Percentiles rank a stretch among this genome's conserved stretches.
phyloP scores from a whole-genome alignment of 257 asterid species.

The Mentha longifolia region DNA sequence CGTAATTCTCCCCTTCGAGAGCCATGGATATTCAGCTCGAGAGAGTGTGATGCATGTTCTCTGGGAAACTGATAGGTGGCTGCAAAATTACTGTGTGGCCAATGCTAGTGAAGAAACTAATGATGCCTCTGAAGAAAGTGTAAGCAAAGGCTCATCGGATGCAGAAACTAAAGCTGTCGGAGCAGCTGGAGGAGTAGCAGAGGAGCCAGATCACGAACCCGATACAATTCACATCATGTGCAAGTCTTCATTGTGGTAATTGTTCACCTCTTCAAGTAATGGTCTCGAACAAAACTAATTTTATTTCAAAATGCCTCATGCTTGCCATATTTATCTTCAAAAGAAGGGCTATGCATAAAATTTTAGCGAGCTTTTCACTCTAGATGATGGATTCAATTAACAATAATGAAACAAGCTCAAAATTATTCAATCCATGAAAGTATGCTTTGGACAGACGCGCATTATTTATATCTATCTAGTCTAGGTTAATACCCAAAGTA shows the following conservation, averaged over 20 bases:
- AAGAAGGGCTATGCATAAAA: too few relatives aligned
- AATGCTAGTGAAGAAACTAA: constrained; percentile 44
- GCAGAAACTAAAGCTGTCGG: constrained; percentile 59
- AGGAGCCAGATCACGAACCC: constrained; percentile 48
- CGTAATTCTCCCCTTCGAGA: constrained; percentile 90
- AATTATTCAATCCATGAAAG: too few relatives aligned
- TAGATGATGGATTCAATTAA: too few relatives aligned
- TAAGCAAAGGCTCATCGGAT: constrained; percentile 33
- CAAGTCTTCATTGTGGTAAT: constrained; percentile 79
- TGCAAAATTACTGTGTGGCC: constrained; percentile 65
- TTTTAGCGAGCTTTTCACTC: too few relatives aligned
- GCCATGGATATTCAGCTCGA: constrained; percentile 93
- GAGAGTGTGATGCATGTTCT: constrained; percentile 98
- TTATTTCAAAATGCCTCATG: too few relatives aligned
- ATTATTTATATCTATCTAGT: too few relatives aligned
- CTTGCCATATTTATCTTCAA: too few relatives aligned
- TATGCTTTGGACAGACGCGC: too few relatives aligned
- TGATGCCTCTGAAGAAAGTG: constrained; percentile 35
- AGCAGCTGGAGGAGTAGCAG: constrained; percentile 68
- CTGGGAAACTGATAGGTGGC: constrained; percentile 99
- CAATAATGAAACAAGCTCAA: too few relatives aligned
- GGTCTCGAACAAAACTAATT: neutral
- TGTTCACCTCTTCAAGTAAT: neutral
- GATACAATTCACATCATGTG: constrained; percentile 38
- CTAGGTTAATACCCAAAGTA: too few relatives aligned